Evolutionary conservation across 2,329 filamentous ascomycete genomes (phyloP), one percentile per base, ranked within the genome.

Genomic region (Metarhizium humberi): DNA sequence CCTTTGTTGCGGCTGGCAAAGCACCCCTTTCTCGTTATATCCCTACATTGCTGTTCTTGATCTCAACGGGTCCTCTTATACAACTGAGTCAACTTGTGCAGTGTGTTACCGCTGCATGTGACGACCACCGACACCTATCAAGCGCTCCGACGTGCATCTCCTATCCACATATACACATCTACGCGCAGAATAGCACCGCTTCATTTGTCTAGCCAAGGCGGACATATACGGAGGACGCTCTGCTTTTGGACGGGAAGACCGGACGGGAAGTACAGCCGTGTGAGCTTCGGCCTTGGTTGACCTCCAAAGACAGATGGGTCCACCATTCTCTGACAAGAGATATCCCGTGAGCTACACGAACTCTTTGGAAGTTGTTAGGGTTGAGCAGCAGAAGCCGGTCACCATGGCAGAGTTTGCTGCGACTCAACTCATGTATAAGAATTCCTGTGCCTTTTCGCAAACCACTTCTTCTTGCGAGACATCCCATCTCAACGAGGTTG

Each of bases 271-370:
- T 36, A 18, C 25, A 38, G 25, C 16, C 51, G 38, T 46, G 38
- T 40, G 55, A 53, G 46, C 25, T 55, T 52, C 53, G 42, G 36
- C 48, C 34, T 57, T 62, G 50, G 50, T 60, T 57, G 57, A 55
- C 54, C 50, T 54, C 51, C 50, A 56, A 47, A 40, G 49, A 51
- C 56, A 51, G 51, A 69, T 68, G 66, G 65, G 64, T 61, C 58
- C 64, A 62, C 60, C 61, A 52, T 65, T 62, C 60, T 58, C 65
- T 62, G 58, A 64, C 49, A 61, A 58, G 55, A 63, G 60, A 52
- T 62, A 63, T 61, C 55, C 62, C 55, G 58, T 60, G 57, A 68
- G 66, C 66, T 69, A 68, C 66, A 68, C 67, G 60, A 67, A 60
- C 56, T 42, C 59, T 54, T 58, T 62, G 46, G 53, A 57, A 57